phyloP scores from a whole-genome alignment of 2,329 filamentous ascomycete species.

The Fusarium begoniae region DNA sequence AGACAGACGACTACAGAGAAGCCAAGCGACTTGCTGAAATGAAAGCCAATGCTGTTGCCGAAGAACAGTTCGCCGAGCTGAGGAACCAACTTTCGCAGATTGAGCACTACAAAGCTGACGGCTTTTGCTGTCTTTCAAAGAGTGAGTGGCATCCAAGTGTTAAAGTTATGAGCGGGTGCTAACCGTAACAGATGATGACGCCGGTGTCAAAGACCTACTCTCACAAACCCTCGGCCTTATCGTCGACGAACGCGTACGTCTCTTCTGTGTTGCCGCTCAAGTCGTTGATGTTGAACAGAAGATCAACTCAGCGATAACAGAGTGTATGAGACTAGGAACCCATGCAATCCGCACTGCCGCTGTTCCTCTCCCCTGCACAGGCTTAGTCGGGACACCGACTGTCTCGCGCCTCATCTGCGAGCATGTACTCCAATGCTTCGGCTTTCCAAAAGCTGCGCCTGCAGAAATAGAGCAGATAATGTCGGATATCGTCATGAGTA shows the following conservation, averaged over 20 bases:
- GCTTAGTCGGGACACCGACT: conserved; percentile 39
- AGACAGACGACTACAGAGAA: conserved; percentile 38
- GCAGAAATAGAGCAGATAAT: conserved; percentile 39
- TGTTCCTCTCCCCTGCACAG: conserved; percentile 36
- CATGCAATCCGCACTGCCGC: conserved; percentile 42
- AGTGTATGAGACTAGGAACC: conserved; percentile 43
- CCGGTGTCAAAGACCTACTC: conserved; percentile 38
- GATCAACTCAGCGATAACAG: conserved; percentile 44
- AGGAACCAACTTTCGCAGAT: conserved; percentile 38
- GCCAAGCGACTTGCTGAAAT: conserved; percentile 35
- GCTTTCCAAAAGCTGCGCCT: conserved; percentile 37
- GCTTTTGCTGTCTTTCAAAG: conserved; percentile 40
- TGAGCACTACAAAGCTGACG: conserved; percentile 42
- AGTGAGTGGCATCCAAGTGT: neutral
- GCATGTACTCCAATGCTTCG: conserved; percentile 42
- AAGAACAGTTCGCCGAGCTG: conserved; percentile 35
- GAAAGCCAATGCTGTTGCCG: conserved; percentile 33
- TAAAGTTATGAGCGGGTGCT: accelerated
- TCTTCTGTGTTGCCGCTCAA: conserved; percentile 44
- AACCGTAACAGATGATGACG: conserved; percentile 28
- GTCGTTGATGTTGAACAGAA: conserved; percentile 45
- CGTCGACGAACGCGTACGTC: conserved; percentile 44
- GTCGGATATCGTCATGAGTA: conserved; percentile 37
- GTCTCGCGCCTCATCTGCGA: conserved; percentile 43
- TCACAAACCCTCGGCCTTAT: conserved; percentile 41